Evolutionary conservation across 1,284 basidiomycete genomes (phyloP), one percentile per base, ranked within the genome.

Genomic region (Takashimella tepidaria): DNA sequence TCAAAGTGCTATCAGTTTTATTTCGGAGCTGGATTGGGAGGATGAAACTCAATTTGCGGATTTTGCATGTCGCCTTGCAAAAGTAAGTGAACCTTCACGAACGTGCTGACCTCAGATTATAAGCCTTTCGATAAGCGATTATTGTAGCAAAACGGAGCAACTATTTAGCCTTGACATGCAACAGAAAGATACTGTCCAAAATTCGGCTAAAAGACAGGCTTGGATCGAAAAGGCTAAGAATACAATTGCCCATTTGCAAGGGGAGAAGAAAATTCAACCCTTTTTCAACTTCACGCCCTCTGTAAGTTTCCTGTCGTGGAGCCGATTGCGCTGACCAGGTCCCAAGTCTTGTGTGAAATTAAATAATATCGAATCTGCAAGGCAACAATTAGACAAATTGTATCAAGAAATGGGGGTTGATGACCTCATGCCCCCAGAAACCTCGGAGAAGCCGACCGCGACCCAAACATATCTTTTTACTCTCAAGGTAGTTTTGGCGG

Each of bases 191-290:
- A 62, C 57, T 4, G 57, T 62, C 0, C 61, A 62, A 27, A 64
- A 66, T 4, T 90, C 92, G 2, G 66, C 66, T 6, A 60, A 91
- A 70, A 72, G 79, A 43, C 88, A 89, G 5, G 92, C 92, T 0
- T 98, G 93, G 92, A 81, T 98, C 24, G 92, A 95, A 70, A 92
- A 89, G 64, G 95, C 95, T 5, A 86, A 87, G 65, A 86, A 87
- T 66, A 77, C 77, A 1, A 79, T 93, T 5, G 79, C 86, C 1
- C 80, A 81, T 5, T 79, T 80, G 10, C 79, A 86, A 55, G 86
- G 87, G 20, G 92, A 97, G 74, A 92, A 90, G 79, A 92, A 89
- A 73, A 61, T 74, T 4, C 62, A 67, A 19, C 63, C 67, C 0
- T 72, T 74, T 5, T 98, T 96, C 81, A 90, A 93, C 67, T 98